Conservation (phyloP, 805 yeast species). For the Tetrapisispora phaffii region DNA sequence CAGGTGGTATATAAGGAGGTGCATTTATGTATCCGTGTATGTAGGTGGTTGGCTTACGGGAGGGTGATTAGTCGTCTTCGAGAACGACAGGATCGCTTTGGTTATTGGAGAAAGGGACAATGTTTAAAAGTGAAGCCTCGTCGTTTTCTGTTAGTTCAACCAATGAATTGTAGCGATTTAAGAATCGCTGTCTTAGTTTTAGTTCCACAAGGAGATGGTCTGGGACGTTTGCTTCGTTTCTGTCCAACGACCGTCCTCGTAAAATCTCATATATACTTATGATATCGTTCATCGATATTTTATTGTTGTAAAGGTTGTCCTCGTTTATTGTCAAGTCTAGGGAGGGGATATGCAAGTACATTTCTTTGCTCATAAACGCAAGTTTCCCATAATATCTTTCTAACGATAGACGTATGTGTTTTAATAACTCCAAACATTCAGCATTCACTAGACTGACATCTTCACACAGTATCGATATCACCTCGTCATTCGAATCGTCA, state of each 20-base stretch:
- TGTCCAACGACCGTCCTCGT: constrained; percentile 17
- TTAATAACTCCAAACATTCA: constrained; percentile 16
- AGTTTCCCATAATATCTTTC: constrained; percentile 17
- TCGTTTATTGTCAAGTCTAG: constrained; percentile 26
- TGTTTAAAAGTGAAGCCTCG: constrained; percentile 22
- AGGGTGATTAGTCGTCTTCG: constrained; percentile 17
- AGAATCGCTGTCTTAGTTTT: constrained; percentile 23
- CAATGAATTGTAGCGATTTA: constrained; percentile 26
- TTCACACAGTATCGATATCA: constrained; percentile 15
- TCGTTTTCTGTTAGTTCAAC: constrained; percentile 28
- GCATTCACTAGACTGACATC: constrained; percentile 10
- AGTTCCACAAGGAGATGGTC: constrained; percentile 12
- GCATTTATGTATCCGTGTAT: too few relatives aligned
- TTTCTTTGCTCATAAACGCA: constrained; percentile 21
- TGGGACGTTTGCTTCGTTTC: constrained; percentile 17
- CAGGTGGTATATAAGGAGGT: too few relatives aligned
- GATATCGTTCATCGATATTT: constrained; percentile 25
- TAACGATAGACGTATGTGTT: constrained; percentile 17
- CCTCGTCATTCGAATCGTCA: constrained; percentile 5
- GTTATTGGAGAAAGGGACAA: constrained; percentile 26
- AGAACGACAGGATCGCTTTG: constrained; percentile 25
- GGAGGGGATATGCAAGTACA: constrained; percentile 19
- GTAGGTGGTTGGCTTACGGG: not conserved
- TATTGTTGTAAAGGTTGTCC: constrained; percentile 27
- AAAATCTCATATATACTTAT: constrained; percentile 24